phyloP scores from a whole-genome alignment of 2,329 filamentous ascomycete genomes.

The Fusarium metavorans region DNA sequence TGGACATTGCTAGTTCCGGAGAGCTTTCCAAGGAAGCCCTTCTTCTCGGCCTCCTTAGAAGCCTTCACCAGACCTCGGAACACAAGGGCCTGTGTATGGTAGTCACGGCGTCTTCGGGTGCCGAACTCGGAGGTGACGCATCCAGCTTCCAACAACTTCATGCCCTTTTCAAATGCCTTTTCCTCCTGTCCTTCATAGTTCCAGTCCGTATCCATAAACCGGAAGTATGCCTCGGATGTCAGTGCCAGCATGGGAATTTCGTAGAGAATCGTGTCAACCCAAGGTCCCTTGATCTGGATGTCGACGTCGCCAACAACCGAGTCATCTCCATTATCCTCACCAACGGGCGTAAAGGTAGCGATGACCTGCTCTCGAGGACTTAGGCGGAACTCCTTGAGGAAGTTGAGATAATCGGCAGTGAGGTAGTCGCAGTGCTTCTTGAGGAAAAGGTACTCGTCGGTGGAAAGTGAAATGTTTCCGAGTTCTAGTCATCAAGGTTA shows the following conservation, averaged over 20 bases:
- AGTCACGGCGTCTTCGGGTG: slow-evolving; percentile 87
- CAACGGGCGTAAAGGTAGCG: slow-evolving; percentile 72
- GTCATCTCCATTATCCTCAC: slow-evolving; percentile 70
- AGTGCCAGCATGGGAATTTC: slow-evolving; percentile 94
- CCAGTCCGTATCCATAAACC: slow-evolving; percentile 95
- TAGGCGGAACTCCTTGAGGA: slow-evolving; percentile 84
- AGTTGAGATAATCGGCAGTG: slow-evolving; percentile 80
- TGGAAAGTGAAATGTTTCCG: slow-evolving; percentile 81
- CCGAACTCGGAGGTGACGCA: slow-evolving; percentile 96
- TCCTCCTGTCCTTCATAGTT: slow-evolving; percentile 88
- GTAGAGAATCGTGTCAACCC: slow-evolving; percentile 97
- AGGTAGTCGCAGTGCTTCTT: slow-evolving; percentile 85
- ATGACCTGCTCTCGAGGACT: slow-evolving; percentile 84
- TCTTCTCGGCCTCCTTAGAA: slow-evolving; percentile 74
- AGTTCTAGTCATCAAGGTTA: slow-evolving; percentile 70
- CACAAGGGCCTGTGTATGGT: slow-evolving; percentile 93
- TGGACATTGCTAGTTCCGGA: slow-evolving; percentile 97
- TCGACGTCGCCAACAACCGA: slow-evolving; percentile 79
- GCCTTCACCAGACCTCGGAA: slow-evolving; percentile 88
- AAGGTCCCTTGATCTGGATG: slow-evolving; percentile 82
- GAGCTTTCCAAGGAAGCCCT: slow-evolving; percentile 77
- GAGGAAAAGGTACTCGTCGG: slow-evolving; percentile 85
- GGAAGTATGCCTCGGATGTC: slow-evolving; percentile 97
- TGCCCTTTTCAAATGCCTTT: slow-evolving; percentile 84
- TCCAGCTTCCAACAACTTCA: slow-evolving; percentile 80